phyloP scores from a whole-genome alignment of 1,139 yeast genomes.

The Candida pseudoviswanathii region DNA sequence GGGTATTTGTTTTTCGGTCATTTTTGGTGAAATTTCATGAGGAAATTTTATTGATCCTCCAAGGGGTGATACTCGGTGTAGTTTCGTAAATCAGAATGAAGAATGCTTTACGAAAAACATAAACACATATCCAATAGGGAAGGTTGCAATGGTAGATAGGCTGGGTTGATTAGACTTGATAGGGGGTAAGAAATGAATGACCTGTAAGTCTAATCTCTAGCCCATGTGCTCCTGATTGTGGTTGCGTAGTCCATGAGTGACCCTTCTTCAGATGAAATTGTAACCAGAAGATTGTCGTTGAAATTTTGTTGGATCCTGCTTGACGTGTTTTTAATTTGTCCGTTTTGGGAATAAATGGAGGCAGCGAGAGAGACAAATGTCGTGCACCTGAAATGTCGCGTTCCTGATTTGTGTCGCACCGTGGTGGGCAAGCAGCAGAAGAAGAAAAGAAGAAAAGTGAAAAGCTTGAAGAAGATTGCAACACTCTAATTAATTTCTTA shows the following conservation, averaged over 20 bases:
- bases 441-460: not conserved
- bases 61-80: not conserved
- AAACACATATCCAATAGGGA: not conserved
- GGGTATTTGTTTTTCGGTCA: not conserved
- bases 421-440: not conserved
- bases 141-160: not conserved
- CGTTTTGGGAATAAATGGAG: slow-evolving; percentile 1
- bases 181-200: not conserved
- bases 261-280: not conserved
- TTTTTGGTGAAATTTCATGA: not conserved
- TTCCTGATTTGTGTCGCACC: too few species aligned
- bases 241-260: not conserved
- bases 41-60: not conserved
- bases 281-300: not conserved
- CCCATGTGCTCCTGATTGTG: not conserved
- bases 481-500: too few species aligned
- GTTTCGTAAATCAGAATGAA: not conserved
- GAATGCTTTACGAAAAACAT: not conserved
- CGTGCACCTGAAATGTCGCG: slow-evolving; percentile 5
- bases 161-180: not conserved
- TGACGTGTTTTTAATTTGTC: slow-evolving; percentile 5
- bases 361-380: not conserved
- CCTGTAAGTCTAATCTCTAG: not conserved
- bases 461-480: too few species aligned
- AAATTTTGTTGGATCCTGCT: not conserved